Evolutionary conservation across 179 eudicot species (phyloP).

Genomic region (Spergularia azorica): DNA sequence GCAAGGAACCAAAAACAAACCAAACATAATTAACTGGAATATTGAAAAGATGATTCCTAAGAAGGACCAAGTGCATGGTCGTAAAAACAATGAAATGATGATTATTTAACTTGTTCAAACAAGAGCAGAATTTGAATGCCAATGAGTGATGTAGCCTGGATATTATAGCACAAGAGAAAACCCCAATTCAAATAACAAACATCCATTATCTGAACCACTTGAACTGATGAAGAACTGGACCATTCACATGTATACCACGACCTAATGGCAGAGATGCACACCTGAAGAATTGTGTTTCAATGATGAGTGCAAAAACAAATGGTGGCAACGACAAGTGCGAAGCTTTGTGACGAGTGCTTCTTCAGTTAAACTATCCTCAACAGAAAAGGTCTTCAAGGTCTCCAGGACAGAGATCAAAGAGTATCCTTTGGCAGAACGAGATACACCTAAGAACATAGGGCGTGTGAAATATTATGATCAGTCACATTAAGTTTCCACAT

Average conservation of each 20-base stretch:
- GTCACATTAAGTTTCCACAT: conserved; percentile 7
- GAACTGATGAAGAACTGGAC: not conserved
- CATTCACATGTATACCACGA: conserved; percentile 3
- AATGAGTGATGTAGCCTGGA: not conserved
- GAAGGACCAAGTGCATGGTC: too few relatives aligned
- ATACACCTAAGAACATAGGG: conserved; percentile 53
- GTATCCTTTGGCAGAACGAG: conserved; percentile 97
- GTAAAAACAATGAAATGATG: too few relatives aligned
- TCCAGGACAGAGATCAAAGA: conserved; percentile 76
- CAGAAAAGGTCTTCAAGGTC: conserved; percentile 92
- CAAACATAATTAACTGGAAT: not conserved
- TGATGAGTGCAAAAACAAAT: conserved; percentile 81
- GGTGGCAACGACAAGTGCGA: conserved; percentile 93
- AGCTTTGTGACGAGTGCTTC: conserved; percentile 97
- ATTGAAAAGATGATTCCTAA: not conserved
- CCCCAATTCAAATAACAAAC: not conserved
- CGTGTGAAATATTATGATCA: not conserved
- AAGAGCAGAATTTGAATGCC: too few relatives aligned
- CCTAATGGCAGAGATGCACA: conserved; percentile 29
- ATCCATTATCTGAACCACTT: not conserved
- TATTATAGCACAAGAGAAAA: not conserved
- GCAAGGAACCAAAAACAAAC: not conserved
- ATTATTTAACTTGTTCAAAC: too few relatives aligned
- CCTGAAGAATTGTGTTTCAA: conserved; percentile 90
- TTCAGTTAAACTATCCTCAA: conserved; percentile 92